phyloP scores from a whole-genome alignment of 441 rosid genomes.

The Viola pubescens region DNA sequence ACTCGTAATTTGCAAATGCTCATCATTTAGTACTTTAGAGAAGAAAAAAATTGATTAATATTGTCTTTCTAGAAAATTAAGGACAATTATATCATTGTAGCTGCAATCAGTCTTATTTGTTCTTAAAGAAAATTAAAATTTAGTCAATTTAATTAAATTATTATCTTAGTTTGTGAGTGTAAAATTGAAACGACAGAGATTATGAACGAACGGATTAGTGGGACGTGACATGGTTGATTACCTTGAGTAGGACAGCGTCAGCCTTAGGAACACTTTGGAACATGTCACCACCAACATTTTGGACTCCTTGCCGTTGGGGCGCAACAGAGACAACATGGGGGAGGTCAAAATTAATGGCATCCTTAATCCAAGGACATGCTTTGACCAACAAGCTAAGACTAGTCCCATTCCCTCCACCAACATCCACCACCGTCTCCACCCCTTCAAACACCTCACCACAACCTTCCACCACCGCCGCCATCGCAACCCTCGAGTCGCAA shows the following conservation, averaged over 20 bases:
- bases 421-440: slow-evolving; percentile 20
- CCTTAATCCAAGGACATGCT: slow-evolving; percentile 24
- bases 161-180: background rate
- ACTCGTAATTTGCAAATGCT: background rate
- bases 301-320: slow-evolving; percentile 28
- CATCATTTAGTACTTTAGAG: background rate
- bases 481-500: slow-evolving; percentile 35
- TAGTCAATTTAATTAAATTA: background rate
- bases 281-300: slow-evolving; percentile 46
- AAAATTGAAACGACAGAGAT: background rate
- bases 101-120: background rate
- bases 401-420: slow-evolving; percentile 30
- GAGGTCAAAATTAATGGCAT: slow-evolving; percentile 26
- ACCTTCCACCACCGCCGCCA: slow-evolving; percentile 26
- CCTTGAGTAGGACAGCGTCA: slow-evolving; percentile 39
- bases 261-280: slow-evolving; percentile 36
- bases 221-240: slow-evolving; percentile 2
- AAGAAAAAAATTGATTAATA: too few species aligned
- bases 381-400: slow-evolving; percentile 17
- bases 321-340: slow-evolving; percentile 29
- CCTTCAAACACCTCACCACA: slow-evolving; percentile 39
- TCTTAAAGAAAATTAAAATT: too few species aligned
- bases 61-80: too few species aligned
- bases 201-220: background rate
- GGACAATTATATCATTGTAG: background rate